Conservation (phyloP, 257 asterid genomes). For the Solanum sejunctum region DNA sequence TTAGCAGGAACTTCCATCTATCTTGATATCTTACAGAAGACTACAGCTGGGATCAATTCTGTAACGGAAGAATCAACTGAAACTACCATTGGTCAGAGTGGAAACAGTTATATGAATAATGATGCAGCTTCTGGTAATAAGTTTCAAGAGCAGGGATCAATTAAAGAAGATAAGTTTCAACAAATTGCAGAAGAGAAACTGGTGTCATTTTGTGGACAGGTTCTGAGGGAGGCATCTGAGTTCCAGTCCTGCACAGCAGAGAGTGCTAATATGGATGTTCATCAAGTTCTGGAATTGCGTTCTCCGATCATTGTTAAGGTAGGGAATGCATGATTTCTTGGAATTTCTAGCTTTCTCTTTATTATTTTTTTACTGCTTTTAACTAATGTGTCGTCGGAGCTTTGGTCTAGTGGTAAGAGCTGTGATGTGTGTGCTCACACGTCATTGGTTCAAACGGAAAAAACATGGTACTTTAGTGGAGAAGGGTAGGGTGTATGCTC, state of each 20-base stretch:
- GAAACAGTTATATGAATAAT: not conserved
- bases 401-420: not conserved
- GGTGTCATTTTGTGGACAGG: constrained; percentile 79
- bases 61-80: constrained; percentile 14
- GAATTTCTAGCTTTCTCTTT: not conserved
- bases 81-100: not conserved
- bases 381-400: not conserved
- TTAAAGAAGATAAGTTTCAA: constrained; percentile 48
- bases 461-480: not conserved
- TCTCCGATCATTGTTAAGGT: constrained; percentile 95
- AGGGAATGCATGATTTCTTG: constrained; percentile 3
- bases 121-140: not conserved
- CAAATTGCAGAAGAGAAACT: constrained; percentile 83
- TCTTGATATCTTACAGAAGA: constrained; percentile 81
- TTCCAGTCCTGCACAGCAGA: constrained; percentile 84
- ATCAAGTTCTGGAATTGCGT: constrained; percentile 84
- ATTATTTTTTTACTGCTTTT: not conserved
- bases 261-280: constrained; percentile 66
- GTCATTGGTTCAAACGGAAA: not conserved
- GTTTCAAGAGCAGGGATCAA: not conserved
- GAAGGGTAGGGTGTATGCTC: not conserved
- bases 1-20: constrained; percentile 88
- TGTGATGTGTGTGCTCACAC: not conserved
- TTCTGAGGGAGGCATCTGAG: constrained; percentile 85
- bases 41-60: constrained; percentile 34